Percentiles rank a stretch among this genome's conserved stretches.
Evolutionary conservation across 2,329 filamentous ascomycete genomes (phyloP).

Genomic region (Pseudocercospora macadamiae): DNA sequence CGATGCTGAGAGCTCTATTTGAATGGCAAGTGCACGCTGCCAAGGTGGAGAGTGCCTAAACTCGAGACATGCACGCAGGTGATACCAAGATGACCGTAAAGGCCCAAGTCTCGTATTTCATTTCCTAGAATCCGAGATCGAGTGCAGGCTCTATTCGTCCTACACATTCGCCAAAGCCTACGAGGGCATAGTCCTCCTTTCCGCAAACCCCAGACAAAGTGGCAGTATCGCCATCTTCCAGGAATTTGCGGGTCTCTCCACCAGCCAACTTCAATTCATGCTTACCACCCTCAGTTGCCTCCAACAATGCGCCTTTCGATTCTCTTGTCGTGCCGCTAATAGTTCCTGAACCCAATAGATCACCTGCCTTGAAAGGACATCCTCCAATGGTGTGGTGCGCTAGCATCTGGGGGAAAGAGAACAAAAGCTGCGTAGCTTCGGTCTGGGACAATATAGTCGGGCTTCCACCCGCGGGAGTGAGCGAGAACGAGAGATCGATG

Average conservation of each 20-base stretch:
- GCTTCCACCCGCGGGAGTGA: constrained; percentile 53
- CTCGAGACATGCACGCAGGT: background rate
- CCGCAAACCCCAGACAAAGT: constrained; percentile 68
- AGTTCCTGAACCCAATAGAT: constrained; percentile 77
- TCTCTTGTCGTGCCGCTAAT: constrained; percentile 66
- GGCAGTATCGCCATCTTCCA: constrained; percentile 74
- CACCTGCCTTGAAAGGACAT: constrained; percentile 73
- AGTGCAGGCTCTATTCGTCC: constrained; percentile 61
- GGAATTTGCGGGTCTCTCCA: constrained; percentile 69
- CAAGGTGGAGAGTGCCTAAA: background rate
- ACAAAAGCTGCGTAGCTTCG: constrained; percentile 70
- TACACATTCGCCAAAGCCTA: constrained; percentile 76
- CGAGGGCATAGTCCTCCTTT: constrained; percentile 62
- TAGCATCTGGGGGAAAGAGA: constrained; percentile 82
- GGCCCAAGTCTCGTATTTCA: background rate
- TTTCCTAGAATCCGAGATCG: constrained; percentile 19
- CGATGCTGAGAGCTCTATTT: no score
- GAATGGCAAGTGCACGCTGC: no score
- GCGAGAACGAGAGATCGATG: constrained; percentile 68
- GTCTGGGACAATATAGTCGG: constrained; percentile 57
- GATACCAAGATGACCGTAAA: background rate
- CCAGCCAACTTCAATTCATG: constrained; percentile 61
- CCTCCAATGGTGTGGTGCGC: constrained; percentile 77
- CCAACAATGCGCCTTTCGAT: constrained; percentile 70
- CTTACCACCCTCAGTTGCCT: constrained; percentile 73